Percentiles rank a stretch among this genome's conserved stretches.
Evolutionary conservation across 768 basidiomycete genomes (phyloP).

Genomic region (Tylopilus rubrobrunneus): DNA sequence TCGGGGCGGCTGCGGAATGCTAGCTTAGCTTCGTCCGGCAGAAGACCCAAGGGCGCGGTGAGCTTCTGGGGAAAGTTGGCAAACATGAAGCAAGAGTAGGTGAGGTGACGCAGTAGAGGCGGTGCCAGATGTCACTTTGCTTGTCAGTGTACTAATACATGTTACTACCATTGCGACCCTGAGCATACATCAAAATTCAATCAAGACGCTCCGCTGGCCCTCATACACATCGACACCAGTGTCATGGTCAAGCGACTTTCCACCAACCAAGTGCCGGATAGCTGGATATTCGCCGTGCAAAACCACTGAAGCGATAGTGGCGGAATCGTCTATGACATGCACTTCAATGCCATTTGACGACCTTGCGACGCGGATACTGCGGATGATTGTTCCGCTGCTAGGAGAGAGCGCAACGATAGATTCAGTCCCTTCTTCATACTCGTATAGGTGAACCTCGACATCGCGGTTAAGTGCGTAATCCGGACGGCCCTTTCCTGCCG

Average conservation of each 20-base stretch:
- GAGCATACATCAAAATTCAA: too few relatives aligned
- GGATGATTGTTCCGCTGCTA: not conserved
- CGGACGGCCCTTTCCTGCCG: constrained; percentile 46
- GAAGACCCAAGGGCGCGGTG: constrained; percentile 68
- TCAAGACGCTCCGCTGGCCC: not conserved
- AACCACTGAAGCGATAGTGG: constrained; percentile 8
- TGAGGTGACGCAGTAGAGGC: not conserved
- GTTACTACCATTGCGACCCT: not conserved
- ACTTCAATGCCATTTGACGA: constrained; percentile 8
- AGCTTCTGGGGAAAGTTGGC: constrained; percentile 69
- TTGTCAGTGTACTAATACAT: not conserved
- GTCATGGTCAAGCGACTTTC: not conserved
- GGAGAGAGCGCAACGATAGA: constrained; percentile 17
- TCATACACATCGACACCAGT: not conserved
- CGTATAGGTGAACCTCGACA: constrained; percentile 52
- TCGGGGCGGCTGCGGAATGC: constrained; percentile 80
- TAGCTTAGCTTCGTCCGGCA: constrained; percentile 86
- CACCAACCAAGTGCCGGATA: constrained; percentile 7
- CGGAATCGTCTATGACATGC: constrained; percentile 4
- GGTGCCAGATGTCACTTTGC: too few relatives aligned
- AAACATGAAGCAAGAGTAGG: constrained; percentile 44
- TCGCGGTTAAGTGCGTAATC: constrained; percentile 35
- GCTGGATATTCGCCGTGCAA: constrained; percentile 14
- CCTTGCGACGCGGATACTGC: constrained; percentile 11
- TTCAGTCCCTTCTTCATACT: constrained; percentile 40